Evolutionary conservation across 108 stramenopile species (phyloP).

Genomic region (Phaeodactylum tricornutum): DNA sequence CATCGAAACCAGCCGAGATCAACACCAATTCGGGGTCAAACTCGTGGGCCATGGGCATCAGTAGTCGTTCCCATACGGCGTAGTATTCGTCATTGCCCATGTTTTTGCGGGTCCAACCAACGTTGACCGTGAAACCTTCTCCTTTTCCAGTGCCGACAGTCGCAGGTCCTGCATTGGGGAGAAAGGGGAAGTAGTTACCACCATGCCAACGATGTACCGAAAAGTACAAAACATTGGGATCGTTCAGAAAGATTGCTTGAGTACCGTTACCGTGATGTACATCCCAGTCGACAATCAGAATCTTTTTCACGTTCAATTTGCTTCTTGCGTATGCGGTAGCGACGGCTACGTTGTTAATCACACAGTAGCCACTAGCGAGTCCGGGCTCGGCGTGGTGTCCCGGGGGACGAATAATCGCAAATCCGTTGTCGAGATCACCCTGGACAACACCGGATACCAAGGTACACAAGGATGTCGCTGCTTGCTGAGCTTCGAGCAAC

Average conservation of each 20-base stretch:
- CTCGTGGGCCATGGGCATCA: slow-evolving; percentile 49
- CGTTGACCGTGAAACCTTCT: slow-evolving; percentile 61
- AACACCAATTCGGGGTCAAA: slow-evolving; percentile 65
- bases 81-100: slow-evolving; percentile 69
- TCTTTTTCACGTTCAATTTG: slow-evolving; percentile 26
- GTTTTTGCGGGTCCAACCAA: slow-evolving; percentile 58
- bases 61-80: slow-evolving; percentile 38
- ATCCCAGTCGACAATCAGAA: slow-evolving; percentile 84
- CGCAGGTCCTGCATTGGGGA: slow-evolving; percentile 13
- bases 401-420: slow-evolving; percentile 75
- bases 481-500: slow-evolving; percentile 20
- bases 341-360: slow-evolving; percentile 83
- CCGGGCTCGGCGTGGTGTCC: slow-evolving; percentile 79
- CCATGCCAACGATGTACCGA: slow-evolving; percentile 68
- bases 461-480: slow-evolving; percentile 35
- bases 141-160: slow-evolving; percentile 35
- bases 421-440: slow-evolving; percentile 28
- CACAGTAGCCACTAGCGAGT: slow-evolving; percentile 68
- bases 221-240: slow-evolving; percentile 52
- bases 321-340: slow-evolving; percentile 54
- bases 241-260: slow-evolving; percentile 60
- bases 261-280: slow-evolving; percentile 94
- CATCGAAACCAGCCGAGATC: slow-evolving; percentile 84
- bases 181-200: slow-evolving; percentile 55
- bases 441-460: slow-evolving; percentile 25